Base-by-base conservation (phyloP, 257 asterid genomes). In the Penstemon davidsonii region DNA sequence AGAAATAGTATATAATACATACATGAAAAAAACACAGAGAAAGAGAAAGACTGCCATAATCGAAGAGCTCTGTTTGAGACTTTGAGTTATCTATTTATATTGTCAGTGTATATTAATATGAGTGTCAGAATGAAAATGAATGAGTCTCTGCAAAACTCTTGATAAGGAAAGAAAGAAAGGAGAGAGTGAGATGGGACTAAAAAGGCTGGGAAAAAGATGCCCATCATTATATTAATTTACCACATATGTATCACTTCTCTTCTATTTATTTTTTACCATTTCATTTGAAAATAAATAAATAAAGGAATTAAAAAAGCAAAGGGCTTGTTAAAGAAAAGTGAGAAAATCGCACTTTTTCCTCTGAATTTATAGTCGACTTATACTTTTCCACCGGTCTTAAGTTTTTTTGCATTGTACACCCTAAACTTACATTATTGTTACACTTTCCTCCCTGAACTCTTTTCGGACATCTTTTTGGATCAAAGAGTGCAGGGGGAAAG, bases 181-280 rank as follows among this genome's bases (percentile, higher is more conserved):
- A 60, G 77, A 55, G 75, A 72, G 85, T 72, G 69, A 50, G 76
- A 60, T 54, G 74, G 79, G 75, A 74, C 80, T 81, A 67, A 85
- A 85, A 90, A 80, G 83, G 79, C 71, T 69, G 79, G 44, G 66
- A 60, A 60, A 60, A 60, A 60, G 66, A 60, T 5, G 38, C 66
- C 66, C 46, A 60, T 60, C 66, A 39, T 60, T 60, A 60, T 60
- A 58, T 8, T 7, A 11, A 38, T 0, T 11, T 12, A 49, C 5
- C 70, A 49, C 54, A 15, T 47, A 50, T 75, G 39, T 9, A 52
- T 55, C 61, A 41, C 68, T n/a, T 54, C 71, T 57, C 11, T 55
- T 71, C 54, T 39, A 36, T 55, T 11, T 54, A 64, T 62, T 18
- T 55, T 66, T 25, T 55, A 49, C 4, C 73, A 45, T 25, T 25